Evolutionary conservation across 2,329 filamentous ascomycete species (phyloP).

Genomic region (Amylocarpus encephaloides): DNA sequence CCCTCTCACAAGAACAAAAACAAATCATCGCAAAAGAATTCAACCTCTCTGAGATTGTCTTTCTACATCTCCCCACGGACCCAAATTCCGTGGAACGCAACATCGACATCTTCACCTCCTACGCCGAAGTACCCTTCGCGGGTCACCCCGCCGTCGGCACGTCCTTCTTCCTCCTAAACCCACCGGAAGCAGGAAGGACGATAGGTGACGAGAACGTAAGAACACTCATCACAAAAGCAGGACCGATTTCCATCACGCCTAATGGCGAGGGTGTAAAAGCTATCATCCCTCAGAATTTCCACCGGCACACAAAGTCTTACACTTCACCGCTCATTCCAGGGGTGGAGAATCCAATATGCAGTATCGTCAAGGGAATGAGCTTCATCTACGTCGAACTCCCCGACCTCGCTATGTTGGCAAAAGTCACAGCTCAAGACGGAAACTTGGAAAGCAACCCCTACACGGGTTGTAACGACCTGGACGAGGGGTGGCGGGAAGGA

Average conservation of each 20-base stretch:
- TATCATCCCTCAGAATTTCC: conserved; percentile 60
- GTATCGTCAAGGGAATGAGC: conserved; percentile 67
- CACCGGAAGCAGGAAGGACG: neutral
- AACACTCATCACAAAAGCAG: conserved; percentile 47
- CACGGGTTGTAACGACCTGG: conserved; percentile 17
- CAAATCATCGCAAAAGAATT: conserved; percentile 56
- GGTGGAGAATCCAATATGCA: conserved; percentile 42
- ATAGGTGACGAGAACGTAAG: conserved; percentile 22
- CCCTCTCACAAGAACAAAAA: conserved; percentile 46
- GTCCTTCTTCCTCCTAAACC: conserved; percentile 39
- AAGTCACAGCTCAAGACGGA: conserved; percentile 23
- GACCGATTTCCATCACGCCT: conserved; percentile 37
- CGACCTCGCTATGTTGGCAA: conserved; percentile 43
- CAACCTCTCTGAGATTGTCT: conserved; percentile 59
- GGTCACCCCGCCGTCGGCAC: conserved; percentile 57
- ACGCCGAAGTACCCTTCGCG: conserved; percentile 52
- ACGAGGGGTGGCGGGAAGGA: conserved; percentile 20
- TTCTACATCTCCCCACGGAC: conserved; percentile 42
- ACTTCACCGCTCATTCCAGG: conserved; percentile 31
- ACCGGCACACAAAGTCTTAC: conserved; percentile 42
- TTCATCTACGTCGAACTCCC: conserved; percentile 62
- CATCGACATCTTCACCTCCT: conserved; percentile 54
- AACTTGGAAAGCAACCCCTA: conserved; percentile 30
- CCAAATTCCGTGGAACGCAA: conserved; percentile 33
- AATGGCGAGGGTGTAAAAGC: conserved; percentile 48